Conservation (phyloP, 179 eudicot species). For the Silene vulgaris region DNA sequence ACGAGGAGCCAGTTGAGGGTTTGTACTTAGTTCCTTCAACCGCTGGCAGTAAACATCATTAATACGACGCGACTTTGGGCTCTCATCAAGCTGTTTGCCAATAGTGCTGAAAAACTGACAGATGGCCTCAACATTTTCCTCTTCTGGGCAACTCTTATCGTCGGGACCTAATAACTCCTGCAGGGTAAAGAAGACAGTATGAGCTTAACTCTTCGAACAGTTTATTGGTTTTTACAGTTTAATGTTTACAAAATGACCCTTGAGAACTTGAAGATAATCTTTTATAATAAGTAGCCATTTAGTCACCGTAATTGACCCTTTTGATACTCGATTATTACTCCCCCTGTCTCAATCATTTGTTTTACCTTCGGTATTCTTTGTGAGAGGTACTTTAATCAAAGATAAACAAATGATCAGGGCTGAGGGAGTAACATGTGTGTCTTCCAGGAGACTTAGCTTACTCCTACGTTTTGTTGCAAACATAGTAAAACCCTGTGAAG, state of each 20-base stretch:
- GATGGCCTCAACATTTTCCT: constrained; percentile 92
- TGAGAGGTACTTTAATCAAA: no score
- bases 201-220: not conserved
- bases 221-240: not conserved
- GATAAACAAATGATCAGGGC: no score
- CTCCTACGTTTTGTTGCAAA: not conserved
- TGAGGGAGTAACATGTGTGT: not conserved
- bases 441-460: not conserved
- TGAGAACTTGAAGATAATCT: not conserved
- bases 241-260: not conserved
- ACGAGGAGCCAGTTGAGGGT: constrained; percentile 71
- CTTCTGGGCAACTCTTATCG: constrained; percentile 66
- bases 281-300: not conserved
- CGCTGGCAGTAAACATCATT: constrained; percentile 66
- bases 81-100: constrained; percentile 96
- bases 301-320: not conserved
- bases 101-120: constrained; percentile 91
- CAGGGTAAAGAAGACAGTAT: constrained; percentile 3
- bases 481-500: not conserved
- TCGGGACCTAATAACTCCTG: constrained; percentile 86
- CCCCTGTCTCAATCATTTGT: no score
- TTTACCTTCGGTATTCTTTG: no score
- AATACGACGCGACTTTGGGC: constrained; percentile 59
- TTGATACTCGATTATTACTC: no score
- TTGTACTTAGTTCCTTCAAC: constrained; percentile 62